Percentiles rank a stretch among this genome's conserved stretches.
These are phyloP conservation scores for Psilocybe cubensis DNA, from an alignment of 768 basidiomycete genomes.

Conservation along the genomic window DNA sequence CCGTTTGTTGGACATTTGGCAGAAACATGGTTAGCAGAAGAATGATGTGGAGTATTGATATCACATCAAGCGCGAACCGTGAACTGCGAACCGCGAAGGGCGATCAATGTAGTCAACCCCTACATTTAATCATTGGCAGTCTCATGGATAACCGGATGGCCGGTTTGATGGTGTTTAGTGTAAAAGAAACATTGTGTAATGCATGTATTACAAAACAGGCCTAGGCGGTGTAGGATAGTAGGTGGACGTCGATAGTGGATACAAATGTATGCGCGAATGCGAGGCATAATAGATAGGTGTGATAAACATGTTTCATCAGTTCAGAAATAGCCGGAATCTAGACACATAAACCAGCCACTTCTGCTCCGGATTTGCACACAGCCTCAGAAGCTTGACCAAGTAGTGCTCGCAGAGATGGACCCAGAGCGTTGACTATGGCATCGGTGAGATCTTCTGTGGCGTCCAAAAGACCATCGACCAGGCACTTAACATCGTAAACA, in stretches of 20 bases:
- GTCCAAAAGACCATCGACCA: constrained; percentile 55
- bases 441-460: constrained; percentile 52
- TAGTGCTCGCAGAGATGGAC: constrained; percentile 35
- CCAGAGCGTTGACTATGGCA: constrained; percentile 44
- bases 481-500: constrained; percentile 63
- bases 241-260: constrained; percentile 32
- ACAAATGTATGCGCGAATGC: constrained; percentile 33
- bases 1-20: constrained; percentile 69
- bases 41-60: not conserved
- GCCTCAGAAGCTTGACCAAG: constrained; percentile 29
- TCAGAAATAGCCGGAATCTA: constrained; percentile 20
- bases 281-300: constrained; percentile 24
- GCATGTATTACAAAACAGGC: constrained; percentile 29
- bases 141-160: no score
- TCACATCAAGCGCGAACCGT: no score
- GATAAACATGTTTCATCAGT: constrained; percentile 24
- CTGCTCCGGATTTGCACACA: constrained; percentile 28
- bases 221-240: constrained; percentile 22
- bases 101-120: no score
- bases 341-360: constrained; percentile 35
- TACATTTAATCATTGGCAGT: no score
- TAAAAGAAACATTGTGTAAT: constrained; percentile 16
- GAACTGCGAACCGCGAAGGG: no score
- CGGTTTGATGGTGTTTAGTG: no score
- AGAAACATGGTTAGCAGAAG: constrained; percentile 58